Evolutionary conservation across 257 asterid genomes (phyloP), one percentile per base, ranked within the genome.

Genomic region (Jasminum sambac): DNA sequence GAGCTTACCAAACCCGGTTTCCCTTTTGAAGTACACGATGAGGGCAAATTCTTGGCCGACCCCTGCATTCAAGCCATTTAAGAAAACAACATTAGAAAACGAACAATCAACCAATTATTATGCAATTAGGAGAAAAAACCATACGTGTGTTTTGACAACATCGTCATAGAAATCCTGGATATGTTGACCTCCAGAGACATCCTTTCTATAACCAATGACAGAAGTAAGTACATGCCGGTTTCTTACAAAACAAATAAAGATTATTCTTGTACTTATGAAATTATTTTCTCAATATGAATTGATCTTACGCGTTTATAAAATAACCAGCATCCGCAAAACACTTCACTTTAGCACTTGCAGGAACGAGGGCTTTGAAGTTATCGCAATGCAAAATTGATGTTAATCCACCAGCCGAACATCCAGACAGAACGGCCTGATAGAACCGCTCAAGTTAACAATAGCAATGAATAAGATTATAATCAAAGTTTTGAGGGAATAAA

Each of bases 341-440:
- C 80, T 94, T 94, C 21, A 91, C 96, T 58, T 83, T 94, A 19
- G 93, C 57, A 30, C 73, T 64, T 10, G 13, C 8, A 1, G 99
- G 98, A 44, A 94, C 76, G 60, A 88, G 91, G 55, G 90, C 63
- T 66, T 66, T 86, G 84, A 94, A 94, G 23, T 50, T 82, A 72
- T 94, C 99, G 42, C 99, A 94, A 68, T 94, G 84, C 64, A 91
- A 85, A 66, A 94, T 91, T 10, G 99, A 76, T 9, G 96, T 63
- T 73, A 91, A 82, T 64, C 98, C 99, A 69, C 99, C 99, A 30
- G 99, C 98, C 2, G 99, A 94, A 79, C 99, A 91, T 75, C 99
- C 99, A 11, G 97, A 91, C 11, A 94, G 77, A 76, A 94, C 73
- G 30, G 96, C 99, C 99, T 94, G 72, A 64, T 5, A 44, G 25